Conservation (phyloP, 805 yeast species). For the Metschnikowia arizonensis region DNA sequence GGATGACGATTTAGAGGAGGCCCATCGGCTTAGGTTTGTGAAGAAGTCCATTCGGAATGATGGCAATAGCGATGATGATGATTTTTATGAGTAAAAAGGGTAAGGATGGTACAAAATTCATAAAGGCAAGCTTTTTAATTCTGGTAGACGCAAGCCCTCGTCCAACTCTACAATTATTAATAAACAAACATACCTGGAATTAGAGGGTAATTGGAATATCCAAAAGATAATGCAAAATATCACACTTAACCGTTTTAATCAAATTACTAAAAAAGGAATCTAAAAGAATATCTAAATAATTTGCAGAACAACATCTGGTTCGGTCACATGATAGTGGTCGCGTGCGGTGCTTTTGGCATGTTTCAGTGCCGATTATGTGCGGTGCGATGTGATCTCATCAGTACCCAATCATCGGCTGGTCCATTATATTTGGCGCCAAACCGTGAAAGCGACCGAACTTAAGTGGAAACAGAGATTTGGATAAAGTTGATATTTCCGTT, state of each 20-base stretch:
- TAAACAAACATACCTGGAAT: too few species aligned
- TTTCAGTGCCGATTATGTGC: conserved; percentile 3
- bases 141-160: too few species aligned
- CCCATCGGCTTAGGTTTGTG: conserved; percentile 49
- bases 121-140: too few species aligned
- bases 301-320: too few species aligned
- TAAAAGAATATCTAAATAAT: too few species aligned
- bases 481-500: too few species aligned
- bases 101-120: not conserved
- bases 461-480: too few species aligned
- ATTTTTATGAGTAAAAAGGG: conserved; percentile 11
- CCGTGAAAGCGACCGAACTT: not conserved
- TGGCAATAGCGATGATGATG: conserved; percentile 22
- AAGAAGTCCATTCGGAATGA: conserved; percentile 51
- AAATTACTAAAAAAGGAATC: too few species aligned
- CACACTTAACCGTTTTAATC: too few species aligned
- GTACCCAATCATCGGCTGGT: conserved; percentile 3
- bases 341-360: conserved; percentile 2
- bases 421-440: not conserved
- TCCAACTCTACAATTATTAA: too few species aligned
- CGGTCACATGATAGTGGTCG: conserved; percentile 3
- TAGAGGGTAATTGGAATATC: too few species aligned
- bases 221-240: too few species aligned
- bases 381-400: conserved; percentile 6
- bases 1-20: conserved; percentile 50